A percentile compares a stretch with the other conserved stretches of the same genome.
These are phyloP conservation scores for Lasiodiplodia theobromae DNA, from an alignment of 2,329 filamentous ascomycete genomes.

Conservation along the genomic window DNA sequence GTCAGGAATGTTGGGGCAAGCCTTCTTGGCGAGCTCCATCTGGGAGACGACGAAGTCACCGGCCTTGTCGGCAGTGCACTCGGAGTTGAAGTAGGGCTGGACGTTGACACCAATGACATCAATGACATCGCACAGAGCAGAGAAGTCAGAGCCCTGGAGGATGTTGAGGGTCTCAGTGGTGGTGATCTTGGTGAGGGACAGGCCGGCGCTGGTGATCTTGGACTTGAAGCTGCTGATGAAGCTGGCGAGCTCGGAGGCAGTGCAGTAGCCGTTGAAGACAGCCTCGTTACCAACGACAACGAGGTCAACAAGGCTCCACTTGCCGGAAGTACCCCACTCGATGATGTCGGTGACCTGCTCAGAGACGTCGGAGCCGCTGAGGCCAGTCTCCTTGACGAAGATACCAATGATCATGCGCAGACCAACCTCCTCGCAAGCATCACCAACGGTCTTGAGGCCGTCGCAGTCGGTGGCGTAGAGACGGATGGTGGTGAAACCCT, in stretches of 20 bases:
- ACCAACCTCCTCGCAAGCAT: slow-evolving; percentile 69
- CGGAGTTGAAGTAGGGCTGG: slow-evolving; percentile 91
- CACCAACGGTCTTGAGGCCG: slow-evolving; percentile 77
- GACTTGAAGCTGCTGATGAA: slow-evolving; percentile 75
- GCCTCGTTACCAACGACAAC: slow-evolving; percentile 92
- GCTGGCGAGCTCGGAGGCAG: slow-evolving; percentile 67
- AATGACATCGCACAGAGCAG: slow-evolving; percentile 71
- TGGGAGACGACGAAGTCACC: slow-evolving; percentile 79
- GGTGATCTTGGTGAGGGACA: slow-evolving; percentile 69
- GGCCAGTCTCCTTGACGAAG: slow-evolving; percentile 73
- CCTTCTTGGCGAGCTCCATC: slow-evolving; percentile 71
- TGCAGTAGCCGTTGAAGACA: slow-evolving; percentile 75
- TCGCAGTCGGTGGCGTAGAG: slow-evolving; percentile 93
- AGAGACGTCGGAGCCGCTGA: slow-evolving; percentile 65
- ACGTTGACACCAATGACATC: slow-evolving; percentile 87
- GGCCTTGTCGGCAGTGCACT: slow-evolving; percentile 67
- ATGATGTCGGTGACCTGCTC: slow-evolving; percentile 78
- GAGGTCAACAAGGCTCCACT: slow-evolving; percentile 79
- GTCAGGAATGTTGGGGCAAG: slow-evolving; percentile 66
- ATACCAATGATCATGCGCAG: slow-evolving; percentile 86
- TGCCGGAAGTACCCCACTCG: slow-evolving; percentile 73
- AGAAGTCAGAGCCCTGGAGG: slow-evolving; percentile 68
- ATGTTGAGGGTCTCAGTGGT: slow-evolving; percentile 77
- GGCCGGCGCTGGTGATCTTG: slow-evolving; percentile 69
- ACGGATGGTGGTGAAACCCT: slow-evolving; percentile 71